Conservation (phyloP, 495 filamentous ascomycete genomes). For the Cairneyella variabilis region DNA sequence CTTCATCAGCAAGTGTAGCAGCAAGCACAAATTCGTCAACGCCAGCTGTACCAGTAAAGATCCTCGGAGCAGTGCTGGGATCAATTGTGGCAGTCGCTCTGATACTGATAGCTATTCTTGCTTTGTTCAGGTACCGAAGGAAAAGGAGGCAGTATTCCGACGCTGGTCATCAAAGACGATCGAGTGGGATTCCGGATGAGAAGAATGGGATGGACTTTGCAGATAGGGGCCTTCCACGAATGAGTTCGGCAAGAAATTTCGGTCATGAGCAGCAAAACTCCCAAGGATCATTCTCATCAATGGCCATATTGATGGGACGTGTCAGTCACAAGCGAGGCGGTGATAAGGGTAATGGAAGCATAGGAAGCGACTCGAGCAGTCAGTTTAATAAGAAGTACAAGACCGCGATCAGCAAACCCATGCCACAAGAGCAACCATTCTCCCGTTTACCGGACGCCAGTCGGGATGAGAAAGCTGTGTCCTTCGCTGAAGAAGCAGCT, state of each 20-base stretch:
- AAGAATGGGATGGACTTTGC: constrained; percentile 46
- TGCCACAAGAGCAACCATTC: constrained; percentile 33
- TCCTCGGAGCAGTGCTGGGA: constrained; percentile 78
- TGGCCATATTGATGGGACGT: constrained; percentile 53
- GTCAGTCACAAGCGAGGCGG: constrained; percentile 38
- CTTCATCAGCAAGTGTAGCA: constrained; percentile 32
- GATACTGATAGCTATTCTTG: constrained; percentile 63
- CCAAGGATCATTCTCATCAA: constrained; percentile 47
- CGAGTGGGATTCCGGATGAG: constrained; percentile 45
- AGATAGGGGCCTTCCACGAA: constrained; percentile 44
- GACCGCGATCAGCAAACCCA: constrained; percentile 50
- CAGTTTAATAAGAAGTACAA: constrained; percentile 49
- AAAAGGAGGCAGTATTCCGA: constrained; percentile 41
- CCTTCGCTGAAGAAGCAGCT: constrained; percentile 31
- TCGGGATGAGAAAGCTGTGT: constrained; percentile 35
- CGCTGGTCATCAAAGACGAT: constrained; percentile 42
- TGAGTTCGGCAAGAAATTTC: constrained; percentile 34
- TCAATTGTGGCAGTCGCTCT: constrained; percentile 67
- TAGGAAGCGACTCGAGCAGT: constrained; percentile 43
- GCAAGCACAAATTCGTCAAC: constrained; percentile 29
- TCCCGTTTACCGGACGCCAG: constrained; percentile 17
- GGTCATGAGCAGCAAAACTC: constrained; percentile 45
- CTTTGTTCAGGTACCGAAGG: constrained; percentile 60
- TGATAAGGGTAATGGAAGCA: constrained; percentile 37
- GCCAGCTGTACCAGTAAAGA: constrained; percentile 31